A percentile compares a stretch with the other conserved stretches of the same genome.
These are phyloP conservation scores for Voacanga thouarsii DNA, from an alignment of 257 asterid genomes.

Conservation along the genomic window DNA sequence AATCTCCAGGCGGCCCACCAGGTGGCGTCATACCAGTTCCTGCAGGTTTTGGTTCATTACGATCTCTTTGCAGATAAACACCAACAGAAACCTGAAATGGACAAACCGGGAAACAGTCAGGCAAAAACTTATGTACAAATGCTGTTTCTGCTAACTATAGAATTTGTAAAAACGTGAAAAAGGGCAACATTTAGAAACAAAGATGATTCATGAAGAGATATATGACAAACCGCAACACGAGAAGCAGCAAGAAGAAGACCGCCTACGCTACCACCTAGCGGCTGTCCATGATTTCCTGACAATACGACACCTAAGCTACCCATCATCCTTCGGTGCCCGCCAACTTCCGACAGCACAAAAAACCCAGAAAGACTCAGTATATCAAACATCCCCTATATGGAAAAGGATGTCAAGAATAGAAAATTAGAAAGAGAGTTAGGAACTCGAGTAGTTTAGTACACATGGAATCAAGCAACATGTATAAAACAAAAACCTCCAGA, in stretches of 20 bases:
- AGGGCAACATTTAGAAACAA: too few species aligned
- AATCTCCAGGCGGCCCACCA: too few species aligned
- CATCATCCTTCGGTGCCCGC: conserved; percentile 13
- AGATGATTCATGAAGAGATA: too few species aligned
- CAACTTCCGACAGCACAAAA: conserved; percentile 6
- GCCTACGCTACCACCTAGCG: conserved; percentile 16
- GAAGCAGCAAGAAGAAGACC: conserved; percentile 21
- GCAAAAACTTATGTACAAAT: too few species aligned
- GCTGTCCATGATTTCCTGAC: conserved; percentile 14
- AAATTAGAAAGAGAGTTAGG: neutral
- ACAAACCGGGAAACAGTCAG: too few species aligned
- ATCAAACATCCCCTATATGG: conserved; percentile 15
- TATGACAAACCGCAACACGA: conserved; percentile 15
- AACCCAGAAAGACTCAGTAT: conserved; percentile 23
- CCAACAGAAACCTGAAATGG: too few species aligned
- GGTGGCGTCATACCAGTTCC: too few species aligned
- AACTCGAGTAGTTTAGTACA: neutral
- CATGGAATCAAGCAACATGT: neutral
- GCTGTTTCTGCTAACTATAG: too few species aligned
- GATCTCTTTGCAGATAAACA: too few species aligned
- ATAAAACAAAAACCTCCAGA: conserved; percentile 42
- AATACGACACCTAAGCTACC: conserved; percentile 15
- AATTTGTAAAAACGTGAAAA: too few species aligned
- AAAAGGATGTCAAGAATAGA: too few species aligned
- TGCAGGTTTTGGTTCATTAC: too few species aligned